Percentiles rank a stretch among this genome's conserved stretches.
phyloP scores from a whole-genome alignment of 805 yeast species.

The Saturnispora kantuleensis region DNA sequence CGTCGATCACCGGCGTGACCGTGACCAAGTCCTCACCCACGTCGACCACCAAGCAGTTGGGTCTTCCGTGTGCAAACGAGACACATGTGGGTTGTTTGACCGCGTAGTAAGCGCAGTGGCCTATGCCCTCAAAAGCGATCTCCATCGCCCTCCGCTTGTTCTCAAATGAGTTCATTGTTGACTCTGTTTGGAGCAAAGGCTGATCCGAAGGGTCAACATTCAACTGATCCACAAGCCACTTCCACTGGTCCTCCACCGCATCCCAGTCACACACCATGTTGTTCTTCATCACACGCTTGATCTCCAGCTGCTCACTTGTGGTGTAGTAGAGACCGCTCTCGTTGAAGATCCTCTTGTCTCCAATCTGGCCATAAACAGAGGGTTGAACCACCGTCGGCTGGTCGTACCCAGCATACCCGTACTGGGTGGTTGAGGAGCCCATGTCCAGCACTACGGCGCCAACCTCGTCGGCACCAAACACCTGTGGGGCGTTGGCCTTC shows the following conservation, averaged over 20 bases:
- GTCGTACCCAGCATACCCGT: constrained; percentile 92
- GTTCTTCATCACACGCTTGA: constrained; percentile 51
- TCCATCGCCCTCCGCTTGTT: constrained; percentile 67
- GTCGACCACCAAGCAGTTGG: constrained; percentile 79
- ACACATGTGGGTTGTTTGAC: constrained; percentile 82
- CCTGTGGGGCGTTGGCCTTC: constrained; percentile 35
- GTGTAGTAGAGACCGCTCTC: constrained; percentile 24
- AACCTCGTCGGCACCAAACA: constrained; percentile 70
- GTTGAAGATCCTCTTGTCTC: constrained; percentile 16
- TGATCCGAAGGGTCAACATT: constrained; percentile 50
- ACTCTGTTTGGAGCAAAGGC: constrained; percentile 78
- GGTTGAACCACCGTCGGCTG: constrained; percentile 70
- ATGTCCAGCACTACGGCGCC: constrained; percentile 88
- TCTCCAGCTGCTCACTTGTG: constrained; percentile 43
- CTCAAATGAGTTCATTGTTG: constrained; percentile 66
- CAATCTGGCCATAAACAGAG: constrained; percentile 45
- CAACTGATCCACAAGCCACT: constrained; percentile 45
- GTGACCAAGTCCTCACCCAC: constrained; percentile 70
- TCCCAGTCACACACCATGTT: constrained; percentile 78
- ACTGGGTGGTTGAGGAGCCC: constrained; percentile 73
- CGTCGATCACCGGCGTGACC: constrained; percentile 78
- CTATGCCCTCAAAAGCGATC: constrained; percentile 53
- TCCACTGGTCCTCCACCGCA: constrained; percentile 66
- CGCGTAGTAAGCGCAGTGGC: constrained; percentile 71
- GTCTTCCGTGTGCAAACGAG: constrained; percentile 81